A percentile compares a stretch with the other conserved stretches of the same genome.
phyloP scores from a whole-genome alignment of 2,329 filamentous ascomycete species.

The Pseudovirgaria hyperparasitica region DNA sequence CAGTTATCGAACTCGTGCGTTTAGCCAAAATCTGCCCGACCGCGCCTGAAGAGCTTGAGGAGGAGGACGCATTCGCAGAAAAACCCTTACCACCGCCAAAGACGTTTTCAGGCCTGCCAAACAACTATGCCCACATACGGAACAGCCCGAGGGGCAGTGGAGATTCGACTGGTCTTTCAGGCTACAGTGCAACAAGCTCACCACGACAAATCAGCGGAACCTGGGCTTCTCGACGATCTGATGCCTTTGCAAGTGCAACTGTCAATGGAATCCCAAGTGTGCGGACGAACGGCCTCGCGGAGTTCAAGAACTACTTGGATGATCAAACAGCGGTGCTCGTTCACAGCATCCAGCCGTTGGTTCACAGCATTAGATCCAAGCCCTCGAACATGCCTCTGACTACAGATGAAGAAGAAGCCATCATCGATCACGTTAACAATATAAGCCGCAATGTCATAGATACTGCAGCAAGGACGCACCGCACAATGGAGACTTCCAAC shows the following conservation, averaged over 20 bases:
- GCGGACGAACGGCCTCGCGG: conserved; percentile 33
- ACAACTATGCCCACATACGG: conserved; percentile 9
- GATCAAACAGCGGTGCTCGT: conserved; percentile 71
- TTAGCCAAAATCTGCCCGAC: conserved; percentile 73
- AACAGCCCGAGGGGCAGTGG: conserved; percentile 23
- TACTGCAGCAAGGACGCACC: conserved; percentile 52
- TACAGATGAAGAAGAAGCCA: conserved; percentile 28
- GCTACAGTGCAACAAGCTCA: conserved; percentile 22
- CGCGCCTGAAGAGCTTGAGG: conserved; percentile 62
- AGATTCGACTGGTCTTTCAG: conserved; percentile 15
- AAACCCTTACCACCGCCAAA: conserved; percentile 1
- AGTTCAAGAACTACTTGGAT: conserved; percentile 64
- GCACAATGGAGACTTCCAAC: conserved; percentile 34
- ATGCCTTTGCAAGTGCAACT: too few relatives aligned
- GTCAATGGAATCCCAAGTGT: conserved; percentile 10
- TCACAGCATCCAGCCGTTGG: conserved; percentile 69
- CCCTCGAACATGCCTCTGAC: conserved; percentile 10
- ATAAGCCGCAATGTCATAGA: conserved; percentile 60
- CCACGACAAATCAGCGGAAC: conserved; percentile 7
- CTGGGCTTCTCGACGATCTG: conserved; percentile 14
- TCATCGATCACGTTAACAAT: conserved; percentile 55
- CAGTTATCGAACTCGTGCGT: conserved; percentile 75
- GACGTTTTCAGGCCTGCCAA: conserved; percentile 3
- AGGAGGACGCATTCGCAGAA: conserved; percentile 34
- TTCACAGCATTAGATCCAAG: conserved; percentile 48